These are phyloP conservation scores for Wallemia hederae DNA, from an alignment of 1,284 basidiomycete species.

Conservation along the genomic window DNA sequence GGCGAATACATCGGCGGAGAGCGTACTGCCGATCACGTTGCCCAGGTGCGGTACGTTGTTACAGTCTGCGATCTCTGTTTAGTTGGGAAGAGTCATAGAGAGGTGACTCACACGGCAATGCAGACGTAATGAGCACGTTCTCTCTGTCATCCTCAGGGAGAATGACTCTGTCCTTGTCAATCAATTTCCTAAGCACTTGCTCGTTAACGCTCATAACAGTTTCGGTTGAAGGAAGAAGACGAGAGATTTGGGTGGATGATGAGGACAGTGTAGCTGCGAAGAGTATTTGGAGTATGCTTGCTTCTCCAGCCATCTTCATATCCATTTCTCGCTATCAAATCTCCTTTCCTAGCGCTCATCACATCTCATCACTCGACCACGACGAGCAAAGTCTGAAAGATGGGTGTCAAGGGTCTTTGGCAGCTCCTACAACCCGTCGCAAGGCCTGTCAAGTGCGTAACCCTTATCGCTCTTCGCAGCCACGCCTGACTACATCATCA, in stretches of 20 bases:
- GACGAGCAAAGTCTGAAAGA: conserved; percentile 14
- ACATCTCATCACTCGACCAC: not conserved
- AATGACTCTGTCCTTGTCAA: conserved; percentile 19
- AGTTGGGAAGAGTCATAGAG: not conserved
- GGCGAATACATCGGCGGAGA: conserved; percentile 90
- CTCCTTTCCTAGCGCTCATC: not conserved
- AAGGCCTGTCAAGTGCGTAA: conserved; percentile 46
- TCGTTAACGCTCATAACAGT: not conserved
- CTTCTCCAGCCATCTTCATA: no score
- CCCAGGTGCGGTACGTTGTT: conserved; percentile 99
- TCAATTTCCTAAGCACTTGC: not conserved
- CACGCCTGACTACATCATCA: conserved; percentile 13
- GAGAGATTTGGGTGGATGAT: no score
- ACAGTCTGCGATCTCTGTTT: conserved; percentile 26
- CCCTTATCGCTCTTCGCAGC: not conserved
- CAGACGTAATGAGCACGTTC: conserved; percentile 80
- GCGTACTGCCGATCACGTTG: conserved; percentile 87
- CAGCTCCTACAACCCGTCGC: conserved; percentile 66
- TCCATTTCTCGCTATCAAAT: not conserved
- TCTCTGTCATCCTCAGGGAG: conserved; percentile 54
- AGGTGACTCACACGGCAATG: conserved; percentile 36
- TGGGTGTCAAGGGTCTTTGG: conserved; percentile 93
- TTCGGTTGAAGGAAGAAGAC: not conserved
- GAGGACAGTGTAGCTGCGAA: no score
- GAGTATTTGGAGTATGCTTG: no score